Evolutionary conservation across 2,329 filamentous ascomycete genomes (phyloP).

Genomic region (Microdochium paspali): DNA sequence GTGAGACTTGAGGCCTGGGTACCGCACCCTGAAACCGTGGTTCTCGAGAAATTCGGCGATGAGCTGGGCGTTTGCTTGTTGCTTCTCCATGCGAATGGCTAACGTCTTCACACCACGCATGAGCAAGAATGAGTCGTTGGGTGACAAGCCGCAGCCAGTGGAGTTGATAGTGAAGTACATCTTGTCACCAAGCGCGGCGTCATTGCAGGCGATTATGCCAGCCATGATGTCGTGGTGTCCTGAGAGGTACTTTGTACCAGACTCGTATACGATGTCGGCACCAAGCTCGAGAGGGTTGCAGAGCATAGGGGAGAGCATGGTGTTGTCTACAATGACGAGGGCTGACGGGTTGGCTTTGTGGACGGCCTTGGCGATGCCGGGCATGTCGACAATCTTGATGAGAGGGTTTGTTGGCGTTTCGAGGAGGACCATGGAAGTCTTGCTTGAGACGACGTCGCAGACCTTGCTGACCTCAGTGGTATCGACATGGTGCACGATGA

Average conservation of each 20-base stretch:
- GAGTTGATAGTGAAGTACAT: constrained; percentile 97
- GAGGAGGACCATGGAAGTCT: constrained; percentile 90
- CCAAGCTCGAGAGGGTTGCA: constrained; percentile 90
- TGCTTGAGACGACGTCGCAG: constrained; percentile 56
- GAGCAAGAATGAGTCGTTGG: constrained; percentile 92
- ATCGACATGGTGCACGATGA: constrained; percentile 92
- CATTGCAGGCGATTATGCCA: constrained; percentile 88
- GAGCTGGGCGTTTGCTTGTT: constrained; percentile 81
- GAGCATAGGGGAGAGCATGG: constrained; percentile 94
- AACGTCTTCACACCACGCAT: constrained; percentile 95
- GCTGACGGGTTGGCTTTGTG: constrained; percentile 72
- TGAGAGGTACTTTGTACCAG: constrained; percentile 93
- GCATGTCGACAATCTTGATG: constrained; percentile 95
- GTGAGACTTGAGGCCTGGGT: constrained; percentile 87
- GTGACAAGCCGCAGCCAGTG: constrained; percentile 85
- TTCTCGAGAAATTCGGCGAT: constrained; percentile 89
- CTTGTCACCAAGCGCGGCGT: constrained; percentile 70
- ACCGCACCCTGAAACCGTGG: constrained; percentile 89
- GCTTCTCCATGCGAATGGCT: constrained; percentile 97
- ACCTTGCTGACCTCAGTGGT: constrained; percentile 73
- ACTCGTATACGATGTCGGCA: constrained; percentile 94
- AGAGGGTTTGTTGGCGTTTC: constrained; percentile 96
- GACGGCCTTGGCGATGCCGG: constrained; percentile 63
- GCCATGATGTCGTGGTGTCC: constrained; percentile 99
- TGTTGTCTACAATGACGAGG: constrained; percentile 92